Conservation (phyloP, 2,329 filamentous ascomycete genomes). For the Metarhizium rileyi region DNA sequence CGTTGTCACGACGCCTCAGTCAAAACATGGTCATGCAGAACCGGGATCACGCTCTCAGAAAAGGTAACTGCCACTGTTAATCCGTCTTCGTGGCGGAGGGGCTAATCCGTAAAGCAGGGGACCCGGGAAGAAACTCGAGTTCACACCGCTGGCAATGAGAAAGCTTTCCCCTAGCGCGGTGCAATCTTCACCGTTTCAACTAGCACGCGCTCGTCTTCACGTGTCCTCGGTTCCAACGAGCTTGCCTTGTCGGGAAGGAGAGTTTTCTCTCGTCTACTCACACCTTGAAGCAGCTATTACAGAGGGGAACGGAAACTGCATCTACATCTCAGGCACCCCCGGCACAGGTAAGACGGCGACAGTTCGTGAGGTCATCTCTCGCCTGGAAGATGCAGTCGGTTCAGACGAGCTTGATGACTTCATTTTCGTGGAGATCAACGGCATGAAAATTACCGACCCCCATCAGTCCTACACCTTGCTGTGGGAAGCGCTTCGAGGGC, state of each 20-base stretch:
- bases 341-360: constrained; percentile 97
- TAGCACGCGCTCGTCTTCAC: constrained; percentile 80
- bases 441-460: constrained; percentile 98
- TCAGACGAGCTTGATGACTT: constrained; percentile 95
- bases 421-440: constrained; percentile 98
- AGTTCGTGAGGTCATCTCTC: constrained; percentile 85
- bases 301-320: constrained; percentile 88
- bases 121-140: constrained; percentile 67
- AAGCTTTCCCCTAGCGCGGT: constrained; percentile 66
- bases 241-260: constrained; percentile 82
- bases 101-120: constrained; percentile 39
- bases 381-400: constrained; percentile 77
- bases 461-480: constrained; percentile 92
- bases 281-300: constrained; percentile 91
- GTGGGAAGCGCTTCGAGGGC: constrained; percentile 92
- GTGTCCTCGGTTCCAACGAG: constrained; percentile 87
- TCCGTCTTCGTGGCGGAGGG: constrained; percentile 10
- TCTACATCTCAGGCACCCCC: constrained; percentile 98
- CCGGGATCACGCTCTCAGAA: constrained; percentile 23
- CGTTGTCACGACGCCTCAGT: constrained; percentile 21
- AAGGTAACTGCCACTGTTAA: constrained; percentile 12
- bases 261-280: constrained; percentile 86
- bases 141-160: constrained; percentile 88
- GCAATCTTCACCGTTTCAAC: constrained; percentile 79
- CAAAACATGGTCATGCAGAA: constrained; percentile 18